Evolutionary conservation across 139 green algal species (phyloP), one percentile per base, ranked within the genome.

Genomic region (Dunaliella sp.): DNA sequence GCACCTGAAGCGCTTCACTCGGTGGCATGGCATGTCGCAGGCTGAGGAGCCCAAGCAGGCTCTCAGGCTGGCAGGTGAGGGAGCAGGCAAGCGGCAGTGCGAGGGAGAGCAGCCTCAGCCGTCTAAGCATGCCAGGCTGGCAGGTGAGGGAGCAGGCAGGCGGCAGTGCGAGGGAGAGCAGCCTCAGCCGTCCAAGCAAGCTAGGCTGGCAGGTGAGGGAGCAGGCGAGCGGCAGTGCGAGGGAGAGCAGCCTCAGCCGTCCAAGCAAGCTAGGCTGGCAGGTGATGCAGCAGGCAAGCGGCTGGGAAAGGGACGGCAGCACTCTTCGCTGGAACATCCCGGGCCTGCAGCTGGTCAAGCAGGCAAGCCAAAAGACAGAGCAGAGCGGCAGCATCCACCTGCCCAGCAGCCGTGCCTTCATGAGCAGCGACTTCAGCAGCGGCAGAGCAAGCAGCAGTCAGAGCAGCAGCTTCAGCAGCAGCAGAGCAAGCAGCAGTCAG

Each of bases 331-430:
- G 48, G 48, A 16, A 16, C 48, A 65, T 57, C 24, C 77, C 12
- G 35, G 34, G 32, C 3, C 77, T 30, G 35, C 77, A 83, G 22
- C 77, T 38, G 22, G 24, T 57, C 3, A 22, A 57, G 35, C 77
- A 83, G 77, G 34, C 38, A 3, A 22, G 32, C 24, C 35, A 83
- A 22, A 22, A 83, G 22, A 22, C 12, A 22, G 7, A 83, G 35
- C 77, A 83, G n/a, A 83, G 77, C 77, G 48, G 22, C 77, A 83
- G 35, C 31, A 83, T 7, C 77, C 38, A 33, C 77, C 38, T 22
- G 24, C 38, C 24, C 77, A 83, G 77, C 24, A 83, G 35, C 77
- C 3, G 35, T 3, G 32, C 7, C 77, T 21, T 7, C 77, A 83
- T 7, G 24, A 83, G 3, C 77, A 38, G 22, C 77, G 48, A 38